A percentile compares a stretch with the other conserved stretches of the same genome.
Conservation (phyloP, 2,329 filamentous ascomycete genomes). For the Sporothrix mexicana region DNA sequence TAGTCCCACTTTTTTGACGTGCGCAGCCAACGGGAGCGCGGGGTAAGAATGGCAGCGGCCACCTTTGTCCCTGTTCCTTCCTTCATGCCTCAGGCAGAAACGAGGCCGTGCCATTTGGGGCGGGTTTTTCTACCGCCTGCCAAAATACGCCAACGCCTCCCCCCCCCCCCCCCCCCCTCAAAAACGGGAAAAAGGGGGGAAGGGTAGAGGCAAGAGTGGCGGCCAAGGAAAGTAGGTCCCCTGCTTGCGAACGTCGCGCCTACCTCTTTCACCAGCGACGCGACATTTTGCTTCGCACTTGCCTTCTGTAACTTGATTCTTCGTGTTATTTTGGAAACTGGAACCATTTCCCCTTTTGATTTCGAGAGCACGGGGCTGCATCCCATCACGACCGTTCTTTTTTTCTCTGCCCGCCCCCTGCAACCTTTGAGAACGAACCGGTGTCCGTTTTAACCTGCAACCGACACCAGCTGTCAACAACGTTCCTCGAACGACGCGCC, state of each 20-base stretch:
- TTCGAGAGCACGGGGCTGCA: conserved; percentile 28
- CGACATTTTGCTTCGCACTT: conserved; percentile 36
- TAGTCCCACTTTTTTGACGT: conserved; percentile 15
- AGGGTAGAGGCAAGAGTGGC: not conserved
- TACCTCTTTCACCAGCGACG: conserved; percentile 36
- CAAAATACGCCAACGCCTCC: conserved; percentile 25
- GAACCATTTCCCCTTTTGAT: conserved; percentile 28
- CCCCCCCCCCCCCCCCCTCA: conserved; percentile 34
- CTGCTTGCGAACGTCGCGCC: conserved; percentile 33
- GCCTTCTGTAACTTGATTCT: conserved; percentile 30
- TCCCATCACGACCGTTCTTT: conserved; percentile 27
- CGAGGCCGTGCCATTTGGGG: not conserved
- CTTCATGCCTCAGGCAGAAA: conserved; percentile 35
- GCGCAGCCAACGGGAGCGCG: conserved; percentile 33
- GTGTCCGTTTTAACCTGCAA: not conserved
- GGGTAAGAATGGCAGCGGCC: conserved; percentile 22
- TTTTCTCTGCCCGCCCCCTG: conserved; percentile 12
- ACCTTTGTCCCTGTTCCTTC: not conserved
- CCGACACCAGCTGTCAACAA: not conserved
- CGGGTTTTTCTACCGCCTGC: not conserved
- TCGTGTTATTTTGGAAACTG: conserved; percentile 23
- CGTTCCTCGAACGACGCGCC: conserved; percentile 22
- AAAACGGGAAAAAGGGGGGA: conserved; percentile 27
- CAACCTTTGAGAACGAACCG: not conserved
- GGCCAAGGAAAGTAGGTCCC: conserved; percentile 13